Evolutionary conservation across 2,329 filamentous ascomycete species (phyloP).

Genomic region (Fusarium subtropicale): DNA sequence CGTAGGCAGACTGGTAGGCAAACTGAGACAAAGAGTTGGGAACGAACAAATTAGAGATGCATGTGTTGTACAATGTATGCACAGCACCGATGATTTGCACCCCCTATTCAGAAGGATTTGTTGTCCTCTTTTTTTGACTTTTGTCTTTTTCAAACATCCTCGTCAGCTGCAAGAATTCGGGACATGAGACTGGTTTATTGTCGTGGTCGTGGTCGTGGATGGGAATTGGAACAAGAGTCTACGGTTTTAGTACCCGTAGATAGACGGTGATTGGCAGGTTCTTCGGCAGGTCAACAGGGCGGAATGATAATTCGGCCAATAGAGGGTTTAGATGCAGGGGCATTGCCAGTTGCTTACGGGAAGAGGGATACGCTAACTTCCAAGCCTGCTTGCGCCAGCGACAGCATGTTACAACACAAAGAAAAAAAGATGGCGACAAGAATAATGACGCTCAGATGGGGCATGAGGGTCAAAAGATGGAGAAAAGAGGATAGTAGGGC

Average conservation of each 20-base stretch:
- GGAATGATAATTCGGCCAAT: constrained; percentile 30
- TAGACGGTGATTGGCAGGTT: constrained; percentile 22
- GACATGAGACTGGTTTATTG: constrained; percentile 37
- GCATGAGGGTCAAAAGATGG: not conserved
- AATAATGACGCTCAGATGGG: not conserved
- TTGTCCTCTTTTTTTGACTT: constrained; percentile 10
- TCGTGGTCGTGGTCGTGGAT: constrained; percentile 8
- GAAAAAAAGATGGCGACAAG: not conserved
- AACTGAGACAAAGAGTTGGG: constrained; percentile 21
- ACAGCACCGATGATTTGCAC: not conserved
- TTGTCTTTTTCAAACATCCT: constrained; percentile 19
- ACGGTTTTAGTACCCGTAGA: constrained; percentile 37
- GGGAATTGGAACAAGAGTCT: constrained; percentile 30
- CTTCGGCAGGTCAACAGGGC: constrained; percentile 28
- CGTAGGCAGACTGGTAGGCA: constrained; percentile 40
- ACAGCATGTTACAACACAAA: not conserved
- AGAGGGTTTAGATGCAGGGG: constrained; percentile 27
- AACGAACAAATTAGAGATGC: constrained; percentile 9
- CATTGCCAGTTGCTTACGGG: constrained; percentile 36
- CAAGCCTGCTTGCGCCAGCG: constrained; percentile 19
- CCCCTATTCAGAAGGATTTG: constrained; percentile 20
- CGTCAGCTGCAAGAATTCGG: constrained; percentile 34
- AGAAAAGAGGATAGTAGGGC: constrained; percentile 1
- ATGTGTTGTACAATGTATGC: constrained; percentile 25
- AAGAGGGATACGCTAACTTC: constrained; percentile 16